Evolutionary conservation across 176 grass and related monocot species (phyloP), one percentile per base, ranked within the genome.

Genomic region (Triticum aestivum): DNA sequence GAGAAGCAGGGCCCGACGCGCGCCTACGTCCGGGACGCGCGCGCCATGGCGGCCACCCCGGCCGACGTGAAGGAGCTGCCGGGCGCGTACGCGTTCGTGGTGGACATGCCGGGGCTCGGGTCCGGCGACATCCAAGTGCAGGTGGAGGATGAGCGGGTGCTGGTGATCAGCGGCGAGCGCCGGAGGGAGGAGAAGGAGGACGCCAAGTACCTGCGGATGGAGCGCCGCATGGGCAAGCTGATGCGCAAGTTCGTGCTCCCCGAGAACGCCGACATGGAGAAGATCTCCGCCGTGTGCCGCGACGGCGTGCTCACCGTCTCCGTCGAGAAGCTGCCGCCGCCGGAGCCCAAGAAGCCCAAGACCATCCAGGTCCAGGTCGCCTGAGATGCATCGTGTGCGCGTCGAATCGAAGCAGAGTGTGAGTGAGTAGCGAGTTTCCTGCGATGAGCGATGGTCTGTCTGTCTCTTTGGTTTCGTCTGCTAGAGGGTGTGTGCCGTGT

Each of bases 341-440:
- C 94, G 0, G 94, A 92, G 84, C 94, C 94, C 10, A 97, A 94
- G 90, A 97, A 97, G 83, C 90, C 92, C 32, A 94, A 91, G 88
- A 88, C 90, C 79, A 89, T 97, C 87, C 86, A 97, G 82, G 90
- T 97, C 9, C 90, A 92, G 90, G 80, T 94, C 44, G 84, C 84
- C 7, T 38, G 66, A 90, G 15, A 18, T 14, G 47, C 12, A 15
- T 49, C 3, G 47, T 49, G 47, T 49, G 47, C 47, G 47, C 12
- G 14, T 67, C 27, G 29, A 34, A 34, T 34, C 12, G 65, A 68
- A 68, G 29, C 64, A 34, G 37, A 32, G 32, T 32, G 32, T 32
- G 2, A 32, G 32, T 32, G 32, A 3, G 32, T 32, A 32, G 32
- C 14, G 49, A 52, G 49, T 52, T 52, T 14, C 47, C 17, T 17